Percentiles rank a stretch among this genome's conserved stretches.
phyloP scores from a whole-genome alignment of 1,139 yeast genomes.

The Suhomyces panamericanus region DNA sequence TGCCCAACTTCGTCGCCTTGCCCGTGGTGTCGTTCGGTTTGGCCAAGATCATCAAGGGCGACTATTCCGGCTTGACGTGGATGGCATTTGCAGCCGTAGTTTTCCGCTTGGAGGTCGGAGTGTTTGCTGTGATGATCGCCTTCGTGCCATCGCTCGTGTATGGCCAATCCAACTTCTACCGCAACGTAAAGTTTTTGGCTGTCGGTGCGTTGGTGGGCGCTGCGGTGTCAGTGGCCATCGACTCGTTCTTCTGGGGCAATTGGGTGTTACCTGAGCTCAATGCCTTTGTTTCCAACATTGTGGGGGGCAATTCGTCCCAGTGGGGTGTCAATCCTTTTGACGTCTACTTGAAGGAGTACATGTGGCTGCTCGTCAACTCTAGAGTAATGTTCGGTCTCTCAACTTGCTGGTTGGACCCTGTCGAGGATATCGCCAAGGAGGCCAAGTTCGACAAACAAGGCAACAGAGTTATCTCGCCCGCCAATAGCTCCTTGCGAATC shows the following conservation, averaged over 20 bases:
- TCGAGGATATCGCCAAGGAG: conserved; percentile 22
- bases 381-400: conserved; percentile 51
- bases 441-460: conserved; percentile 26
- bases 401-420: conserved; percentile 49
- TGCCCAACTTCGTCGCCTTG: conserved; percentile 84
- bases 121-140: conserved; percentile 50
- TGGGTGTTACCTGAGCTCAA: conserved; percentile 67
- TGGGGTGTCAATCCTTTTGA: conserved; percentile 86
- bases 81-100: conserved; percentile 65
- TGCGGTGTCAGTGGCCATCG: conserved; percentile 51
- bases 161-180: conserved; percentile 44
- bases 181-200: conserved; percentile 39
- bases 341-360: conserved; percentile 57
- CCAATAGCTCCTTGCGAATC: conserved; percentile 37
- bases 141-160: conserved; percentile 44
- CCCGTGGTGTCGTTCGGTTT: conserved; percentile 67
- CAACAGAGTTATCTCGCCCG: conserved; percentile 40
- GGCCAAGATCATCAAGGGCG: conserved; percentile 51
- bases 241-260: conserved; percentile 75
- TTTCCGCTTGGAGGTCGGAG: conserved; percentile 71
- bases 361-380: conserved; percentile 57
- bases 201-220: conserved; percentile 61
- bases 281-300: conserved; percentile 73
- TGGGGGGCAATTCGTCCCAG: conserved; percentile 65
- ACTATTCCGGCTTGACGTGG: conserved; percentile 54